Percentiles rank a stretch among this genome's conserved stretches.
phyloP scores from a whole-genome alignment of 352 stramenopile genomes.

The Phytophthora vignae region DNA sequence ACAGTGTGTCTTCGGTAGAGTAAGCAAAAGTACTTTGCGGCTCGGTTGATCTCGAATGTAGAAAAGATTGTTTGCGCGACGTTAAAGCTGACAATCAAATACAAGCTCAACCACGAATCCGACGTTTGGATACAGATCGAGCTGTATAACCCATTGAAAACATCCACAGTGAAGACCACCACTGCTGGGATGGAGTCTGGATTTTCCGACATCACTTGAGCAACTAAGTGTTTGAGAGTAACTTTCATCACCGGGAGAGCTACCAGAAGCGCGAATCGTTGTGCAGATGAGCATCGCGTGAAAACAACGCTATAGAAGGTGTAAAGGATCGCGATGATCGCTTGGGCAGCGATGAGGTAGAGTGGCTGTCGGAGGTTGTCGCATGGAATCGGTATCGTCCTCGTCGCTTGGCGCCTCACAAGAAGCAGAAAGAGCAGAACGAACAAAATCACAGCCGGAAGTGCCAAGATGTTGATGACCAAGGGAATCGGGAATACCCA shows the following conservation, averaged over 20 bases:
- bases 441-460: not conserved
- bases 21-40: not conserved
- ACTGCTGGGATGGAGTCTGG: slow-evolving; percentile 4
- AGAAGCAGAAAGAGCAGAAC: not conserved
- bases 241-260: slow-evolving; percentile 8
- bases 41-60: slow-evolving; percentile 1
- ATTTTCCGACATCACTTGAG: not conserved
- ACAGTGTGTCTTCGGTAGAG: not conserved
- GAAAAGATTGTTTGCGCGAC: not conserved
- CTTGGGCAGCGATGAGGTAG: slow-evolving; percentile 1
- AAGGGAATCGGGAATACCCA: not conserved
- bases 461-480: not conserved
- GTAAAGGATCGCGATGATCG: not conserved
- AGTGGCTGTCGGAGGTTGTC: not conserved
- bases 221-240: slow-evolving; percentile 5
- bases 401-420: not conserved
- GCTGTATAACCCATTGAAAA: slow-evolving; percentile 19
- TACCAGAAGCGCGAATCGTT: slow-evolving; percentile 1
- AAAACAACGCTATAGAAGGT: not conserved
- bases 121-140: slow-evolving; percentile 20
- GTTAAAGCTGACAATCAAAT: slow-evolving; percentile 6
- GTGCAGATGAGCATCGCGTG: not conserved
- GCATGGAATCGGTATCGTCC: not conserved
- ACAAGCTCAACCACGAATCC: slow-evolving; percentile 6
- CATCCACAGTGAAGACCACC: slow-evolving; percentile 15